These are phyloP conservation scores for Hippophae gyantsensis DNA, from an alignment of 306 rosid genomes.

Conservation along the genomic window DNA sequence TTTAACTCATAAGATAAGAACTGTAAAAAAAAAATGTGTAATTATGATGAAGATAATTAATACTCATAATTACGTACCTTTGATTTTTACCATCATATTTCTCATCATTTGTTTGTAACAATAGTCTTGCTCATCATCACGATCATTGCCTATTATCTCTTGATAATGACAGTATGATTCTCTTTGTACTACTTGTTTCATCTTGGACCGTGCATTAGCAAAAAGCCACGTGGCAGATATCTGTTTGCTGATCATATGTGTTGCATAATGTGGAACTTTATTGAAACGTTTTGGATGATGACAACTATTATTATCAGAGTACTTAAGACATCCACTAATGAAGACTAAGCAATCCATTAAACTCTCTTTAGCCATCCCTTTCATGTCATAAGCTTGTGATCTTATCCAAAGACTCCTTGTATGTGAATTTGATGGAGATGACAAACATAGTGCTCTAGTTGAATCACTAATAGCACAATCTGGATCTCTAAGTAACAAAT, in stretches of 20 bases:
- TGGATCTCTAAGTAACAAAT: constrained; percentile 36
- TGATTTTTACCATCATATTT: constrained; percentile 21
- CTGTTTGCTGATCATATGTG: constrained; percentile 60
- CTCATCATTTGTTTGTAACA: constrained; percentile 20
- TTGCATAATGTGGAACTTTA: constrained; percentile 46
- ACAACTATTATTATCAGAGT: neutral
- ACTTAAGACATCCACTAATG: constrained; percentile 36
- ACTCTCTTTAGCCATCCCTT: constrained; percentile 64
- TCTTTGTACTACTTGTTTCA: constrained; percentile 7
- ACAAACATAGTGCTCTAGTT: constrained; percentile 59
- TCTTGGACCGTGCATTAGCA: constrained; percentile 34
- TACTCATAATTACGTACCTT: neutral
- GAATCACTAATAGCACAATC: constrained; percentile 52
- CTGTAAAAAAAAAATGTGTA: too few relatives aligned
- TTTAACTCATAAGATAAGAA: too few relatives aligned
- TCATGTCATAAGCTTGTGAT: constrained; percentile 70
- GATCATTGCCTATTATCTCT: too few relatives aligned
- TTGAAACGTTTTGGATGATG: constrained; percentile 16
- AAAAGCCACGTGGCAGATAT: constrained; percentile 67
- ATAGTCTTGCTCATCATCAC: constrained; percentile 6
- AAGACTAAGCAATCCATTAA: constrained; percentile 56
- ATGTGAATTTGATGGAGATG: constrained; percentile 40
- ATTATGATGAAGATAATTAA: too few relatives aligned
- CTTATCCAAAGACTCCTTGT: constrained; percentile 60
- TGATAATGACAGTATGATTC: neutral